Evolutionary conservation across 805 yeast genomes (phyloP), one percentile per base, ranked within the genome.

Genomic region (Kregervanrija fluxuum): DNA sequence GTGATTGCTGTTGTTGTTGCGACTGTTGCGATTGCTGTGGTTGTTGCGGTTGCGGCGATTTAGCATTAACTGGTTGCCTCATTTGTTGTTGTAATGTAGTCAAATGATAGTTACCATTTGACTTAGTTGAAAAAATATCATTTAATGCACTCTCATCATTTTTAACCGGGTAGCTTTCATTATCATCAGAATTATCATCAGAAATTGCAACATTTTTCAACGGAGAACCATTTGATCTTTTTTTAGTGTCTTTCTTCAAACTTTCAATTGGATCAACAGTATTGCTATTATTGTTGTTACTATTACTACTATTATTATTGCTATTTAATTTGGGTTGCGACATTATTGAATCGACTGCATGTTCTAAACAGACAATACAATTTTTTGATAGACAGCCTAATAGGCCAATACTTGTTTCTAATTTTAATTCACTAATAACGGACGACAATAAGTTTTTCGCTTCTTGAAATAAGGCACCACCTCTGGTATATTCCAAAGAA

Each of bases 381-480:
- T 74, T 75, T 50, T 68, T 67, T 8, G 85, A 76, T 22, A 84
- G 59, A 35, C 80, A 71, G 0, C 89, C 88, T 1, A 87, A 79
- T 22, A 79, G 61, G 14, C 75, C 79, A 38, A 71, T 63, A 15
- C 62, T 64, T 38, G 78, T 72, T 53, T 80, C 85, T 11, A 59
- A 53, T 51, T 69, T 75, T 46, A 83, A 63, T 40, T 73, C 76
- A 16, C 68, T 63, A 2, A 82, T 61, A 2, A 79, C 69, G 30
- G 67, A 73, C 15, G 68, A 61, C 39, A 88, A 62, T 40, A 85
- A 64, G 32, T 64, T 70, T 51, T 79, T 82, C 57, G 82, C 78
- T 42, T 81, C 88, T 56, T 79, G 85, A 57, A 82, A 80, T 44
- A 88, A 63, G 1, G 91, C 80, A 0, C 96, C 95, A 34, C 89